These are phyloP conservation scores for Solanum etuberosum DNA, from an alignment of 257 asterid genomes.

Conservation along the genomic window DNA sequence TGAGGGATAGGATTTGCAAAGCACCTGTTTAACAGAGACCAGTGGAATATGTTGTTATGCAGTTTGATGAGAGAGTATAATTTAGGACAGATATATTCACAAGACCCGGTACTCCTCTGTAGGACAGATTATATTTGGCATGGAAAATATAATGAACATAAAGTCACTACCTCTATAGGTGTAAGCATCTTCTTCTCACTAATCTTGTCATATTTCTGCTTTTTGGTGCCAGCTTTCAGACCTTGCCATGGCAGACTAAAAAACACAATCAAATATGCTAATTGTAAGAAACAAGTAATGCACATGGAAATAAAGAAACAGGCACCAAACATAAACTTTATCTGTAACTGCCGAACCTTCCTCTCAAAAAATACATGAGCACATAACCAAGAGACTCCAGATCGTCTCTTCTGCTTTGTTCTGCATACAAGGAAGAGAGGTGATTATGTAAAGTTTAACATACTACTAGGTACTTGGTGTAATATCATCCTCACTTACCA, in stretches of 20 bases:
- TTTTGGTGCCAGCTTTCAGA: conserved; percentile 89
- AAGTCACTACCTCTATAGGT: conserved; percentile 61
- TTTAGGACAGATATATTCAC: neutral
- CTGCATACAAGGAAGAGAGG: conserved; percentile 28
- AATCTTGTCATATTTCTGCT: conserved; percentile 93
- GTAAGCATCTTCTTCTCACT: conserved; percentile 98
- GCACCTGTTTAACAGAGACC: conserved; percentile 38
- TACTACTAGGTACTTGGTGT: neutral
- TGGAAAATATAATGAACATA: neutral
- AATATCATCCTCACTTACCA: conserved; percentile 41
- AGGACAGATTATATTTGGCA: neutral
- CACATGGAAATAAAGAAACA: neutral
- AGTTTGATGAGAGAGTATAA: neutral
- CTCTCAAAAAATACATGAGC: conserved; percentile 90
- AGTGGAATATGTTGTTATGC: neutral
- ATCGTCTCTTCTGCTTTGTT: conserved; percentile 98
- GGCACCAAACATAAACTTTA: neutral
- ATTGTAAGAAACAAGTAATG: neutral
- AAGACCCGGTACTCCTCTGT: neutral
- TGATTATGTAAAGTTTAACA: neutral
- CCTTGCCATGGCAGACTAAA: conserved; percentile 97
- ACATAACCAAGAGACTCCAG: conserved; percentile 92
- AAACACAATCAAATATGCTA: neutral
- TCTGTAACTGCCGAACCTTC: conserved; percentile 45
- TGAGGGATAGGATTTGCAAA: conserved; percentile 80